Evolutionary conservation across 352 stramenopile genomes (phyloP).

Genomic region (Phytopythium cucurbitacearum): DNA sequence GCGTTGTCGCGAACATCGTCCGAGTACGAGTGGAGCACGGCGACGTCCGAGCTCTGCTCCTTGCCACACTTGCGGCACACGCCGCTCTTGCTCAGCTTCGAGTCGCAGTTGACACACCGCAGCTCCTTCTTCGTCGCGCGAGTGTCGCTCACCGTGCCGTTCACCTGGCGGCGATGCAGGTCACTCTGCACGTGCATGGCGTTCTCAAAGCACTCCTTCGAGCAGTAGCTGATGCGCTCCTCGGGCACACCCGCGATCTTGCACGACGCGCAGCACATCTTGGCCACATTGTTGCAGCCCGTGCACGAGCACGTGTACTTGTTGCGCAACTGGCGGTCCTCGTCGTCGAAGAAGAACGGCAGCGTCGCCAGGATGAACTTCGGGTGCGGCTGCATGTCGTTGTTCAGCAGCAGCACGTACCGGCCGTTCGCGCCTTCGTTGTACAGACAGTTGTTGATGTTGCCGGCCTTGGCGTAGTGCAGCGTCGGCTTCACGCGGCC

Average conservation of each 20-base stretch:
- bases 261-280: constrained; percentile 83
- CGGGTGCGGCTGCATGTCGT: constrained; percentile 83
- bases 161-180: constrained; percentile 78
- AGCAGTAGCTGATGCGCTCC: constrained; percentile 84
- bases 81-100: constrained; percentile 67
- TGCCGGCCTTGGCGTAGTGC: constrained; percentile 85
- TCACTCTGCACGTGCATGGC: constrained; percentile 72
- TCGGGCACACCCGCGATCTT: constrained; percentile 83
- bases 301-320: constrained; percentile 74
- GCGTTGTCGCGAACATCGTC: constrained; percentile 78
- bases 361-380: constrained; percentile 81
- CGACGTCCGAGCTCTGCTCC: constrained; percentile 47
- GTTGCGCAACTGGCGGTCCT: constrained; percentile 73
- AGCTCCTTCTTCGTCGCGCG: constrained; percentile 69
- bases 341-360: constrained; percentile 86
- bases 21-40: constrained; percentile 73
- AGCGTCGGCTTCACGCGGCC: constrained; percentile 69
- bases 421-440: constrained; percentile 81
- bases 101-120: constrained; percentile 65
- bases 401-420: constrained; percentile 78
- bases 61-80: constrained; percentile 80
- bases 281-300: constrained; percentile 75
- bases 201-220: constrained; percentile 86
- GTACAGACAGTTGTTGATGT: constrained; percentile 90
- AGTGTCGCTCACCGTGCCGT: constrained; percentile 73